These are phyloP conservation scores for Radiomyces spectabilis DNA, from an alignment of 192 early-diverging fungal genomes.

Conservation along the genomic window DNA sequence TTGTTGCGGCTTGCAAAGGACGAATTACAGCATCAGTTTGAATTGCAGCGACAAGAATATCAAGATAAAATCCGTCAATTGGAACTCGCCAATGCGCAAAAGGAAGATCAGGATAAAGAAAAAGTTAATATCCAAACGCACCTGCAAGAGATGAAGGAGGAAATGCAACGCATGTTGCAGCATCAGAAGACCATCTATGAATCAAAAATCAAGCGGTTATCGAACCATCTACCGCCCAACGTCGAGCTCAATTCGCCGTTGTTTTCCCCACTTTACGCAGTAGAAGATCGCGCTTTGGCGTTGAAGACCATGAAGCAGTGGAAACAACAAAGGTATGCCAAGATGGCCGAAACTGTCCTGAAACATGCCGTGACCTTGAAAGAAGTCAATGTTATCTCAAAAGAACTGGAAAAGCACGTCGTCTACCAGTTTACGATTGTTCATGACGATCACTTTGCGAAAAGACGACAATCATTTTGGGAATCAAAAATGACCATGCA, in stretches of 20 bases:
- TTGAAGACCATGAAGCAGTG: conserved; percentile 35
- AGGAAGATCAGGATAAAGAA: background rate
- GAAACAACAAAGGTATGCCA: conserved; percentile 46
- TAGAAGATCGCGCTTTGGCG: conserved; percentile 31
- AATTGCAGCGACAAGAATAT: no score
- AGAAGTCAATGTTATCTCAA: conserved; percentile 81
- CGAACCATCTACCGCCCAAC: conserved; percentile 19
- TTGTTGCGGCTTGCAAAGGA: background rate
- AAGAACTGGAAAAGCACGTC: conserved; percentile 68
- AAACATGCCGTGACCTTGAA: conserved; percentile 62
- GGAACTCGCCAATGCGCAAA: no score
- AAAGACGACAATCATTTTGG: conserved; percentile 24
- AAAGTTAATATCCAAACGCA: background rate
- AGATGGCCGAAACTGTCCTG: conserved; percentile 57
- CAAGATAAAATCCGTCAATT: no score
- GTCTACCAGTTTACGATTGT: conserved; percentile 78
- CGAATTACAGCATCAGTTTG: no score
- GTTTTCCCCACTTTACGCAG: conserved; percentile 21
- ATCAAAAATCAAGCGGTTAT: conserved; percentile 31
- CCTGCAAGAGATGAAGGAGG: conserved; percentile 36
- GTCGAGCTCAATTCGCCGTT: conserved; percentile 12
- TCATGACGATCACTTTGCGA: conserved; percentile 48
- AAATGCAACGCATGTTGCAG: conserved; percentile 41
- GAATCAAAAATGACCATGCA: background rate
- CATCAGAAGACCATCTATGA: conserved; percentile 45